phyloP scores from a whole-genome alignment of 345 rosid species.

The Pelargonium nanum region DNA sequence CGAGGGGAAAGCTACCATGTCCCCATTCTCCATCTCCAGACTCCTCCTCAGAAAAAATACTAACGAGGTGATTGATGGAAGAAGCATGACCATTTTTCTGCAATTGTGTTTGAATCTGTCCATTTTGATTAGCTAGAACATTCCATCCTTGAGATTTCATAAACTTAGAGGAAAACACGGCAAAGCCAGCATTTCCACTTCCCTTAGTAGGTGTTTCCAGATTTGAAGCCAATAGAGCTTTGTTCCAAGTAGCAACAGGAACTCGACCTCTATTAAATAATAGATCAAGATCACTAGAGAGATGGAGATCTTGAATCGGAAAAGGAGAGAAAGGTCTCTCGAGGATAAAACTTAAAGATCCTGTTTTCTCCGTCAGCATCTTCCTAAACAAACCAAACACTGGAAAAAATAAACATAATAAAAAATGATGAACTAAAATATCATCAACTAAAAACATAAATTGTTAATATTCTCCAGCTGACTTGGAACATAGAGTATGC shows the following conservation, averaged over 20 bases:
- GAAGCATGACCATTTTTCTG: slow-evolving; percentile 30
- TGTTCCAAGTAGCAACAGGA: slow-evolving; percentile 69
- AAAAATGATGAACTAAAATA: background rate
- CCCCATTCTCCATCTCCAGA: slow-evolving; percentile 88
- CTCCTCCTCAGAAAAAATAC: slow-evolving; percentile 60
- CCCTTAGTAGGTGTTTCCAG: slow-evolving; percentile 33
- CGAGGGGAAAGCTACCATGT: slow-evolving; percentile 77
- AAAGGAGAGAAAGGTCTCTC: slow-evolving; percentile 79
- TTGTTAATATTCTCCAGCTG: no score
- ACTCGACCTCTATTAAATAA: slow-evolving; percentile 65
- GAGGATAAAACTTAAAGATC: slow-evolving; percentile 62
- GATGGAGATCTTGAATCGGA: slow-evolving; percentile 55
- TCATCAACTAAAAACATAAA: background rate
- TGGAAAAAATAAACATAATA: slow-evolving; percentile 16
- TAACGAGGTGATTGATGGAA: slow-evolving; percentile 43
- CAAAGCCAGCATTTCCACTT: slow-evolving; percentile 65
- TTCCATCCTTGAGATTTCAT: slow-evolving; percentile 49
- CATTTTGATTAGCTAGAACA: slow-evolving; percentile 36
- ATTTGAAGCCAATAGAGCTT: slow-evolving; percentile 40
- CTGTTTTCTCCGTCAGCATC: slow-evolving; percentile 45
- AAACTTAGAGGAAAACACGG: slow-evolving; percentile 65
- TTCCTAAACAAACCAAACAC: slow-evolving; percentile 49
- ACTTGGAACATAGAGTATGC: no score
- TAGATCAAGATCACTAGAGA: slow-evolving; percentile 42
- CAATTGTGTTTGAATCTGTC: slow-evolving; percentile 19